Percentiles rank a stretch among this genome's conserved stretches.
Evolutionary conservation across 2,329 filamentous ascomycete genomes (phyloP).

Genomic region (Cladosporium sphaerospermum): DNA sequence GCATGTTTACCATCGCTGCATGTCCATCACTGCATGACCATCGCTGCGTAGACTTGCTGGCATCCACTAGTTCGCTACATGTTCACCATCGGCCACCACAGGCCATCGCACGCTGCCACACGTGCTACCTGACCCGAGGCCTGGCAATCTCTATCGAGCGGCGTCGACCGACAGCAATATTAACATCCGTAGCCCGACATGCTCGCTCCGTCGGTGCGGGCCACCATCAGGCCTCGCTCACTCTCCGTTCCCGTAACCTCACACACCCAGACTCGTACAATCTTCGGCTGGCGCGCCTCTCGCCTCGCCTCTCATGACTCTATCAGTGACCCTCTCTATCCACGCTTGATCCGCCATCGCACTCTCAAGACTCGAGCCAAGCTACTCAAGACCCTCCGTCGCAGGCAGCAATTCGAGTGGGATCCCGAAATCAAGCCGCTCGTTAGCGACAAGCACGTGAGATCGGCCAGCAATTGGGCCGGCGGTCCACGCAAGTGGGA

Average conservation of each 20-base stretch:
- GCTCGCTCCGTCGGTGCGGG: slow-evolving; percentile 3
- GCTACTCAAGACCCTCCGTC: slow-evolving; percentile 26
- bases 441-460: slow-evolving; percentile 21
- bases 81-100: not conserved
- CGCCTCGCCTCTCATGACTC: slow-evolving; percentile 23
- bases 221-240: slow-evolving; percentile 9
- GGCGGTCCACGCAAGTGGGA: slow-evolving; percentile 15
- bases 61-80: slow-evolving; percentile 2
- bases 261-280: slow-evolving; percentile 15
- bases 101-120: not conserved
- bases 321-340: slow-evolving; percentile 27
- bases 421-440: slow-evolving; percentile 13
- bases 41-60: not conserved
- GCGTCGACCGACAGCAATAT: not conserved
- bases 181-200: not conserved
- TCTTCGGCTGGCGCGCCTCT: slow-evolving; percentile 22
- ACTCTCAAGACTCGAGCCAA: slow-evolving; percentile 27
- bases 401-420: slow-evolving; percentile 28
- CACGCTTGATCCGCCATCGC: slow-evolving; percentile 24
- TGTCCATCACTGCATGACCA: not conserved
- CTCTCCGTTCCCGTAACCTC: not conserved
- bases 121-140: not conserved
- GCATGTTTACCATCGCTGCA: not conserved
- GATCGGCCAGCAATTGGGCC: slow-evolving; percentile 25
- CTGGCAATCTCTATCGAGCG: not conserved